Evolutionary conservation across 108 stramenopile species (phyloP), one percentile per base, ranked within the genome.

Genomic region (Poteriospumella lacustris): DNA sequence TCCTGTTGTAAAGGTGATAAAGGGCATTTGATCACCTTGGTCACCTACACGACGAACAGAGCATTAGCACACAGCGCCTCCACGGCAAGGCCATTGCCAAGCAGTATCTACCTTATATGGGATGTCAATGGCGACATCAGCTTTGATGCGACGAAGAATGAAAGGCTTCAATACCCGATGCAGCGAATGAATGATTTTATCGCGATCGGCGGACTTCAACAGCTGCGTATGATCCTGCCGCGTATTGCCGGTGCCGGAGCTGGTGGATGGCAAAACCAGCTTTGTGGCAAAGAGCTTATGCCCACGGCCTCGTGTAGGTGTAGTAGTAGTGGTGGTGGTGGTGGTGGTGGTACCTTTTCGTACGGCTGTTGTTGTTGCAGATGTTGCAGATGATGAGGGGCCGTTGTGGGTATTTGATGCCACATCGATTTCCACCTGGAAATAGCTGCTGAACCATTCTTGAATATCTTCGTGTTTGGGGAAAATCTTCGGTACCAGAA

Each of bases 361-460:
- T 52, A 9, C 19, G 9, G 9, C 47, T 52, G 15, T 52, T 52
- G 15, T 52, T 52, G 15, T 52, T 52, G 47, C 19, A 15, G 47
- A 9, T 52, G 47, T 52, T 52, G 47, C 19, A 15, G 19, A 15
- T 52, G 19, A 19, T 52, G 47, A 19, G 19, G 47, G 47, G 47
- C 19, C 9, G 40, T 40, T 31, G 40, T 41, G 19, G 36, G 19
- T 33, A 31, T 67, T 33, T 41, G 19, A 31, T 41, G 19, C 19
- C 19, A 41, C 64, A 15, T 67, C 64, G 19, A 34, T 24, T 60
- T 91, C 85, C 58, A 86, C 90, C 36, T 75, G 58, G 59, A 95
- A 93, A 1, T 90, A 88, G 43, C 76, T 80, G 39, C 19, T 67
- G 40, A 67, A 67, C 64, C 64, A 67, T 12, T 12, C 31, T 0